These are phyloP conservation scores for Lipomyces chichibuensis DNA, from an alignment of 805 yeast genomes.

Conservation along the genomic window DNA sequence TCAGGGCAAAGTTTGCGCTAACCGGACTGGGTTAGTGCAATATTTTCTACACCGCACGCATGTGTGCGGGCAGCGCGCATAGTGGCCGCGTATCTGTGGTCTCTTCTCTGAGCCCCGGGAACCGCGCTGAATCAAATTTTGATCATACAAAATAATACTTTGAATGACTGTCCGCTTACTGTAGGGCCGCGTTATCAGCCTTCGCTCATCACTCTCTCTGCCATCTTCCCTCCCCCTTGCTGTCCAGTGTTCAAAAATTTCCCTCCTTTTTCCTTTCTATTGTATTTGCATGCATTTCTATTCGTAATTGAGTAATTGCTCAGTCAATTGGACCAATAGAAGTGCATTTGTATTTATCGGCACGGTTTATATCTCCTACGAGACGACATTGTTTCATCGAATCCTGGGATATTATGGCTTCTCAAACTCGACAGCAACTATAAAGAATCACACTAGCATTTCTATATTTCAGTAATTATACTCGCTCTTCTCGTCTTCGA, in stretches of 20 bases:
- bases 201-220: background rate
- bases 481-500: background rate
- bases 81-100: too few species aligned
- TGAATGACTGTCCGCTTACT: background rate
- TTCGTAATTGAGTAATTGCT: constrained; percentile 6
- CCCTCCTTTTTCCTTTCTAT: background rate
- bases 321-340: constrained; percentile 7
- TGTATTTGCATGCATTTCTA: background rate
- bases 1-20: constrained; percentile 2
- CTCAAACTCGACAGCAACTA: background rate
- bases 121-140: too few species aligned
- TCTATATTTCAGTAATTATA: background rate
- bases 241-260: background rate
- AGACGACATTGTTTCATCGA: constrained; percentile 8
- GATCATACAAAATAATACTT: too few species aligned
- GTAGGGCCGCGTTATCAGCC: constrained; percentile 17
- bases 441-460: background rate
- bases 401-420: background rate
- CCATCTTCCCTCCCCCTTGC: background rate
- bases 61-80: too few species aligned
- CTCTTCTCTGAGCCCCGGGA: too few species aligned
- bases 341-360: background rate
- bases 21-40: background rate
- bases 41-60: too few species aligned
- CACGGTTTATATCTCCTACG: constrained; percentile 6